Base-by-base conservation (phyloP, 108 stramenopile genomes). In the Nannochloropsis gaditana region DNA sequence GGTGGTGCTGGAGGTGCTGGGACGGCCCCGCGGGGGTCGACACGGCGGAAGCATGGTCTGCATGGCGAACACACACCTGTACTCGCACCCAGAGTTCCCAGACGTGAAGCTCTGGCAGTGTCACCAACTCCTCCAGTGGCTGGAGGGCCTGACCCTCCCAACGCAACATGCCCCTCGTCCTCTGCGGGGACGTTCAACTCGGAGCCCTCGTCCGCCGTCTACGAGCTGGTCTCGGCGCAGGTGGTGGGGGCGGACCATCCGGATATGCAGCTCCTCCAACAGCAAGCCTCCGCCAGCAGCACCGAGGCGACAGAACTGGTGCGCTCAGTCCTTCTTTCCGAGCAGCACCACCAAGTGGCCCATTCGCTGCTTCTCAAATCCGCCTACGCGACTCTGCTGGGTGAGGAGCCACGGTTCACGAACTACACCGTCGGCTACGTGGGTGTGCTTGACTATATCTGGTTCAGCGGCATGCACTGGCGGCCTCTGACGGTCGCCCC, bases 101-200 rank as follows among this genome's bases (percentile, higher is more conserved):
- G 98, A 99, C 90, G 96, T 98, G 83, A 99, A 99, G 94, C 93
- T 99, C 42, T 99, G 97, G 96, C 98, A 99, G 88, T 91, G 95
- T 41, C 94, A 95, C 93, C 93, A 94, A 82, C 93, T 99, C 41
- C 85, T 97, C 19, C 21, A 80, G 47, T 50, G 47, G 86, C 90
- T 98, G 83, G 95, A 96, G 87, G 93, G 93, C 42, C 96, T 95
- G 83, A 91, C 92, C 44, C 87, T 94, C 90, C 91, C 91, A 80
- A 90, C n/a, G 94, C 11, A 94, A 91, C 59, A 90, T 95, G 79
- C 95, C 97, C 42, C 89, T 97, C 42, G 92, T 98, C 85, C 93
- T 87, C 43, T 97, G 96, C 93, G 98, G 98, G 45, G 98, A 99
- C 87, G n/a, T 96, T 99, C 90, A 99, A 99, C 92, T 95, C 94